These are phyloP conservation scores for Pouteria campechiana DNA, from an alignment of 179 eudicot genomes.

Conservation along the genomic window DNA sequence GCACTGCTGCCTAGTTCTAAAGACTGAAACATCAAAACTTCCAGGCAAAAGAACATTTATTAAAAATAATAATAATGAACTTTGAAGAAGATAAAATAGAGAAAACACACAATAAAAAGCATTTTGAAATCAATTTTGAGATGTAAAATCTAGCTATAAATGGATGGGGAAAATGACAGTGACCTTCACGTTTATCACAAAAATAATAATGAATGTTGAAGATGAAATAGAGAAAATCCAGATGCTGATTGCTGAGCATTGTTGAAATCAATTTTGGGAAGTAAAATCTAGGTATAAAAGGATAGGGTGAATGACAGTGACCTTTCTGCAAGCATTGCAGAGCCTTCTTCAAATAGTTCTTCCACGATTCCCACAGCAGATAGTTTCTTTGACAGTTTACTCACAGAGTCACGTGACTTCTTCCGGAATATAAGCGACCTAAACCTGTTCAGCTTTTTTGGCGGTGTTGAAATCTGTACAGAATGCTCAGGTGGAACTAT, in stretches of 20 bases:
- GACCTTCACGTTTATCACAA: no score
- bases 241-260: no score
- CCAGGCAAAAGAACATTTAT: no score
- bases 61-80: no score
- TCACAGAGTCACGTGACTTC: slow-evolving; percentile 34
- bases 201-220: no score
- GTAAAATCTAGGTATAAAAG: not conserved
- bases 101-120: no score
- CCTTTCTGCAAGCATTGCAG: slow-evolving; percentile 95
- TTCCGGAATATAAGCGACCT: slow-evolving; percentile 51
- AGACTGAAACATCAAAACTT: no score
- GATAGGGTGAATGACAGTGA: slow-evolving; percentile 14
- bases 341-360: slow-evolving; percentile 91
- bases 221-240: no score
- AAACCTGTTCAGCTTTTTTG: slow-evolving; percentile 46
- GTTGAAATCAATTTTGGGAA: not conserved
- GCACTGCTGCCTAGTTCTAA: no score
- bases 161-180: slow-evolving; percentile 5
- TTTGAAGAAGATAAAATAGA: no score
- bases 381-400: slow-evolving; percentile 55
- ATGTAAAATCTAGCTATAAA: not conserved
- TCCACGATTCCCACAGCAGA: slow-evolving; percentile 69
- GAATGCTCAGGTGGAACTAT: slow-evolving; percentile 64
- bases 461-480: slow-evolving; percentile 30
- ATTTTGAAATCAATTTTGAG: no score